Percentiles rank a stretch among this genome's conserved stretches.
These are phyloP conservation scores for Komagataella populi DNA, from an alignment of 805 yeast species.

Conservation along the genomic window DNA sequence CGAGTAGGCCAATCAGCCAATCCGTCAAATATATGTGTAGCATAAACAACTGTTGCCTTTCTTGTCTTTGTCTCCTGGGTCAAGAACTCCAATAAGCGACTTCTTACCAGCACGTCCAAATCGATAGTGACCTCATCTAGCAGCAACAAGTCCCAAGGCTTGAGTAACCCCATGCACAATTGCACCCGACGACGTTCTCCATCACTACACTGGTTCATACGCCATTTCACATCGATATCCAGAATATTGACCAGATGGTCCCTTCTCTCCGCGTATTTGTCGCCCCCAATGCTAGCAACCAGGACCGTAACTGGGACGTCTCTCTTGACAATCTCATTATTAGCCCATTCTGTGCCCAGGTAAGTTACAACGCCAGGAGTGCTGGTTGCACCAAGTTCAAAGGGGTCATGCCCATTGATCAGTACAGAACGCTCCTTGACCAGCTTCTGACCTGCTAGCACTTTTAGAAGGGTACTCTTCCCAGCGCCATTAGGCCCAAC, in stretches of 20 bases:
- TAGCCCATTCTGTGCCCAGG: conserved; percentile 96
- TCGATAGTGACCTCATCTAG: conserved; percentile 96
- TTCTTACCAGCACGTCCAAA: conserved; percentile 83
- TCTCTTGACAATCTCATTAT: conserved; percentile 76
- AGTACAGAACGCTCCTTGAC: conserved; percentile 56
- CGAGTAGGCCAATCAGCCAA: conserved; percentile 83
- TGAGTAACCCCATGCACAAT: conserved; percentile 79
- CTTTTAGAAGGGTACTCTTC: conserved; percentile 73
- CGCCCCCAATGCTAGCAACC: conserved; percentile 75
- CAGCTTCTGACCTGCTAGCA: conserved; percentile 85
- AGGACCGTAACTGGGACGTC: conserved; percentile 81
- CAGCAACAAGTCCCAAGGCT: conserved; percentile 82
- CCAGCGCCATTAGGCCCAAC: conserved; percentile 98
- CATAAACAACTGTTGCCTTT: conserved; percentile 70
- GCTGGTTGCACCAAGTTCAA: conserved; percentile 18
- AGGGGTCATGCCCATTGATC: conserved; percentile 84
- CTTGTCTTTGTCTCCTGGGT: conserved; percentile 60
- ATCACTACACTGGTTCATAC: conserved; percentile 84
- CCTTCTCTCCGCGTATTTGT: conserved; percentile 55
- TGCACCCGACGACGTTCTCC: conserved; percentile 95
- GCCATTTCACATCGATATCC: conserved; percentile 83
- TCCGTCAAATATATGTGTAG: conserved; percentile 96
- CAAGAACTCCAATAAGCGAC: conserved; percentile 57
- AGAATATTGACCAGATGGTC: conserved; percentile 62
- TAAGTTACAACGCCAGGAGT: conserved; percentile 35